These are phyloP conservation scores for Verticillium klebahnii DNA, from an alignment of 2,329 filamentous ascomycete genomes.

Conservation along the genomic window DNA sequence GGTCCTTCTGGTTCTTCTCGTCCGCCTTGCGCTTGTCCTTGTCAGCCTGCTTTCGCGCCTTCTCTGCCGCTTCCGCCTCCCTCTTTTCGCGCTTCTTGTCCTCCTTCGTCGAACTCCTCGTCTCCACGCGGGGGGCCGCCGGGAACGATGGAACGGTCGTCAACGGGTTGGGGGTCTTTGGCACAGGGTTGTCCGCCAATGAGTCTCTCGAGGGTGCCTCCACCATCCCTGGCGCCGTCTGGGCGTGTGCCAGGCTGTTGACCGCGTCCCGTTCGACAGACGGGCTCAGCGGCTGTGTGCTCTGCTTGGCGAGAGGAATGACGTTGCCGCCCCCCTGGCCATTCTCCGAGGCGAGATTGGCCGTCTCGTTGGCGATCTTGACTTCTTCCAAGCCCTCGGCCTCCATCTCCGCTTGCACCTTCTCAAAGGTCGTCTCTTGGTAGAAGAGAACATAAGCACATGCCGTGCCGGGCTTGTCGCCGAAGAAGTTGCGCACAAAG, in stretches of 20 bases:
- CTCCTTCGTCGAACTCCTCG: constrained; percentile 42
- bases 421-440: constrained; percentile 76
- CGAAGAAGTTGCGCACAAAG: constrained; percentile 96
- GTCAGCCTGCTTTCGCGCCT: constrained; percentile 37
- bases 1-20: constrained; percentile 37
- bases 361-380: constrained; percentile 49
- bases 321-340: constrained; percentile 35
- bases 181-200: background rate
- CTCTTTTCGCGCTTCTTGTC: constrained; percentile 65
- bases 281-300: constrained; percentile 42
- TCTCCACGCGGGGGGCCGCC: background rate
- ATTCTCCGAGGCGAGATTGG: constrained; percentile 48
- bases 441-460: constrained; percentile 98
- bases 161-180: background rate
- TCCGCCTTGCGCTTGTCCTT: constrained; percentile 41
- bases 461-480: constrained; percentile 83
- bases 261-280: constrained; percentile 38
- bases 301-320: constrained; percentile 42
- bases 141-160: background rate
- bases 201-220: constrained; percentile 4
- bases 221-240: constrained; percentile 51
- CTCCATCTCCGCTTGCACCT: constrained; percentile 73
- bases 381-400: constrained; percentile 67
- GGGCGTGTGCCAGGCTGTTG: constrained; percentile 54
- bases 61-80: constrained; percentile 54